Evolutionary conservation across 495 filamentous ascomycete species (phyloP), one percentile per base, ranked within the genome.

Genomic region (Xylaria venustula): DNA sequence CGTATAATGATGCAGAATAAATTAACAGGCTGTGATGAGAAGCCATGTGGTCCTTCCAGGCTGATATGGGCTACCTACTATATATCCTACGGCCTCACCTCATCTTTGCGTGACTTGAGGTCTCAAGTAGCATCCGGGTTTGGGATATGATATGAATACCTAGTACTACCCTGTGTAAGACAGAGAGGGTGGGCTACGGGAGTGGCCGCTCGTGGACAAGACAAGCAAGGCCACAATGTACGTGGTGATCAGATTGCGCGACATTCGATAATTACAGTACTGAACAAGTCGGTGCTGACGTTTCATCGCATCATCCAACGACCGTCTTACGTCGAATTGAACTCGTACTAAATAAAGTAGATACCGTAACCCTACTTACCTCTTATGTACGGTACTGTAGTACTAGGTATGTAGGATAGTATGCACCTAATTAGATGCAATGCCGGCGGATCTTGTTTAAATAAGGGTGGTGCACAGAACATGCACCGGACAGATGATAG

Each of bases 231-330:
- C n/a, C 30, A 34, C 30, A 11, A 34, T 11, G 14, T 40, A 40
- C 7, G 14, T 15, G 37, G 5, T 30, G 32, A 36, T 9, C 15
- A 54, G 23, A 30, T 23, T 54, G 52, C 42, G 37, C 52, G 52
- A 55, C 52, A 44, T 55, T 55, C 40, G 34, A 36, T 23, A n/a
- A n/a, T n/a, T n/a, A n/a, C n/a, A 34, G 5, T 11, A 34, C 30
- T 34, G 30, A 34, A 11, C 5, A 34, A 15, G 37, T 25, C 25
- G 42, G 44, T 37, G 37, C 44, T 58, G 54, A 26, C 45, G 40
- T 42, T 44, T 58, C 30, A 58, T 58, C 42, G 54, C 54, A 58
- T 58, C 54, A 58, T 58, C 9, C 45, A 48, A 49, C 30, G n/a
- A 37, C 6, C 26, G 45, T 40, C 42, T 58, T 58, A 36, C 54